These are phyloP conservation scores for Pseudozyma hubeiensis DNA, from an alignment of 1,284 basidiomycete genomes.

Conservation along the genomic window DNA sequence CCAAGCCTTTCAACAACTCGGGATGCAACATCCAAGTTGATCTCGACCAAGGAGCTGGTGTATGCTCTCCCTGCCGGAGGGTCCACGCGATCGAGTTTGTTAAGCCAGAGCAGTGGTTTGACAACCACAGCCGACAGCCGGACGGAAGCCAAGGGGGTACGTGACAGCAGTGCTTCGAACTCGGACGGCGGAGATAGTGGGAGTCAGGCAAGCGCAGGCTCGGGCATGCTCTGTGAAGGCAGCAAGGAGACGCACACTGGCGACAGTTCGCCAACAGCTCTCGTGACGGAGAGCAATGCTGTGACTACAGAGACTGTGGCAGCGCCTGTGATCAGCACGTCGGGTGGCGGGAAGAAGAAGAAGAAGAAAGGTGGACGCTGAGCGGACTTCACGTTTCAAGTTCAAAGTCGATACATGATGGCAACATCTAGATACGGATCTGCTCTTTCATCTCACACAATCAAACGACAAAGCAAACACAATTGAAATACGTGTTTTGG, in stretches of 20 bases:
- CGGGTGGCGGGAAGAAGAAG: slow-evolving; percentile 34
- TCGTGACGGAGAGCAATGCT: neutral
- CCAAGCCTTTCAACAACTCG: slow-evolving; percentile 9
- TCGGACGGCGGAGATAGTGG: slow-evolving; percentile 26
- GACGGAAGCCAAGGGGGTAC: slow-evolving; percentile 4
- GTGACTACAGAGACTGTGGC: neutral
- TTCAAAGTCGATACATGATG: no score
- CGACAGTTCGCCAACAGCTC: slow-evolving; percentile 1
- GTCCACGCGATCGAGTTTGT: slow-evolving; percentile 36
- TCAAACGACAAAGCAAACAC: no score
- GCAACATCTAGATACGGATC: no score
- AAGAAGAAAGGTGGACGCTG: slow-evolving; percentile 40
- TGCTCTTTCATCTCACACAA: no score
- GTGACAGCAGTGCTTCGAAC: slow-evolving; percentile 26
- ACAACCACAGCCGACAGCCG: slow-evolving; percentile 12
- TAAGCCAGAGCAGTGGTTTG: slow-evolving; percentile 34
- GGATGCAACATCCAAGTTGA: neutral
- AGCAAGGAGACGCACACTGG: slow-evolving; percentile 33
- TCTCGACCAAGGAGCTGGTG: slow-evolving; percentile 19
- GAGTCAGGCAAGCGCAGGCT: slow-evolving; percentile 24
- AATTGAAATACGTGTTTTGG: no score
- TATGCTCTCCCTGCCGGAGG: slow-evolving; percentile 33
- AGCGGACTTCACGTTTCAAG: neutral
- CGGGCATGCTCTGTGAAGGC: slow-evolving; percentile 35
- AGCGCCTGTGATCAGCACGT: slow-evolving; percentile 18